Base-by-base conservation (phyloP, 1,284 basidiomycete species). In the Apiotrichum siamense region DNA sequence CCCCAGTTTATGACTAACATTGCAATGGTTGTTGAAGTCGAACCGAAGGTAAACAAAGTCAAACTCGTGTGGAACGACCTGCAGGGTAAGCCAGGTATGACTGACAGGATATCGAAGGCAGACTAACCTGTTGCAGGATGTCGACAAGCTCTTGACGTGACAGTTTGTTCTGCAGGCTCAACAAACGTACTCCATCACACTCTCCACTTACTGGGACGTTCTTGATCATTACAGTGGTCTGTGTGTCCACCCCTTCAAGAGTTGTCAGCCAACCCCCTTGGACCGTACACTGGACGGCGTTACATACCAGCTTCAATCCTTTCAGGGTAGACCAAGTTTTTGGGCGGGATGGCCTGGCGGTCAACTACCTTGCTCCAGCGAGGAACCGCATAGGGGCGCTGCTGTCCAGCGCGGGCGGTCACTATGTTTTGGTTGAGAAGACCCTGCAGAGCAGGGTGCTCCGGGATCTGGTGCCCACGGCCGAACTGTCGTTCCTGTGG, bases 31-130 rank as follows among this genome's bases (percentile, higher is more conserved):
- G 44, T 65, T 63, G 55, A 73, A 75, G 55, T 75, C 73, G 50
- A 73, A 74, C 3, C 73, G 67, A 3, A 75, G 62, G 49, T 75
- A 75, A 26, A 72, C 67, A 58, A 75, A 75, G 55, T 74, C 72
- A 44, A 69, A 70, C 24, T 64, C 66, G 13, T 63, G 60, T 2
- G 72, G 73, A 7, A 72, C 69, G 12, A 67, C 65, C 72, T 74
- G 56, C 1, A 17, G 7, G 7, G 40, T 39, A 21, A 46, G 27
- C n/a, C n/a, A n/a, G n/a, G 33, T 35, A 31, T 31, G 29, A 31
- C 15, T 31, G 29, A 31, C 7, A 31, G 13, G 7, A 13, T 7
- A 17, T 12, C 18, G 13, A 17, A 13, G 15, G 1, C 10, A 7
- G 25, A 42, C 65, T 49, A 29, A 72, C 72, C 49, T 70, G 65